Conservation (phyloP, 371 early-diverging fungal genomes). For the Basidiobolus meristosporus region DNA sequence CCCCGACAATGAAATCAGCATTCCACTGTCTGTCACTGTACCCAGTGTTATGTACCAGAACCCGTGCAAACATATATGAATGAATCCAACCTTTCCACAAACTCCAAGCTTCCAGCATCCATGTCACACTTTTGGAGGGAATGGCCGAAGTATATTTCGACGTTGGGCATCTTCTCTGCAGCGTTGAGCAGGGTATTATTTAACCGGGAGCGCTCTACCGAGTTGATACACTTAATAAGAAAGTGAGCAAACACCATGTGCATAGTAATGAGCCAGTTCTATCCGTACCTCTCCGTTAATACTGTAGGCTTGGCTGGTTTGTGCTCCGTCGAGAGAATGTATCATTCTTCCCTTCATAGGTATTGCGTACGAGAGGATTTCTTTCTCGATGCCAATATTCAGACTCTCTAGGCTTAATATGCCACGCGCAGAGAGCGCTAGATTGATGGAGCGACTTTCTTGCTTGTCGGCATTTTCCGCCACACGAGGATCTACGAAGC, state of each 20-base stretch:
- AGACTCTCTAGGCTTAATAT: slow-evolving; percentile 58
- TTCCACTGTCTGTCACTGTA: no score
- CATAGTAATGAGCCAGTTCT: background rate
- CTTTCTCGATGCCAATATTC: slow-evolving; percentile 35
- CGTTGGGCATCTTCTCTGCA: slow-evolving; percentile 36
- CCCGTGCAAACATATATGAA: no score
- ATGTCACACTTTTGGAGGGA: slow-evolving; percentile 31
- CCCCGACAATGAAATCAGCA: slow-evolving; percentile 81
- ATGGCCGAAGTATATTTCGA: slow-evolving; percentile 46
- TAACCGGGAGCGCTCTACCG: background rate
- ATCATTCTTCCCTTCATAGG: slow-evolving; percentile 93
- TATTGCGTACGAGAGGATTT: slow-evolving; percentile 44
- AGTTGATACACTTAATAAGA: background rate
- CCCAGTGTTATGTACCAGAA: no score
- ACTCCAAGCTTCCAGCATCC: slow-evolving; percentile 20
- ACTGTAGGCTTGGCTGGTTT: slow-evolving; percentile 70
- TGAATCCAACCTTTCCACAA: no score
- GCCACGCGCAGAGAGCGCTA: slow-evolving; percentile 84
- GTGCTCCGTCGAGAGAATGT: slow-evolving; percentile 49
- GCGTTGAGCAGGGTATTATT: slow-evolving; percentile 39
- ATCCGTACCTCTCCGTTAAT: slow-evolving; percentile 55
- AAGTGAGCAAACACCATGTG: background rate
- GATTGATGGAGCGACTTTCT: slow-evolving; percentile 70
- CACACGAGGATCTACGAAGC: no score
- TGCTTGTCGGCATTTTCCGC: no score